These are phyloP conservation scores for Colletotrichum gloeosporioides DNA, from an alignment of 2,329 filamentous ascomycete genomes.

Conservation along the genomic window DNA sequence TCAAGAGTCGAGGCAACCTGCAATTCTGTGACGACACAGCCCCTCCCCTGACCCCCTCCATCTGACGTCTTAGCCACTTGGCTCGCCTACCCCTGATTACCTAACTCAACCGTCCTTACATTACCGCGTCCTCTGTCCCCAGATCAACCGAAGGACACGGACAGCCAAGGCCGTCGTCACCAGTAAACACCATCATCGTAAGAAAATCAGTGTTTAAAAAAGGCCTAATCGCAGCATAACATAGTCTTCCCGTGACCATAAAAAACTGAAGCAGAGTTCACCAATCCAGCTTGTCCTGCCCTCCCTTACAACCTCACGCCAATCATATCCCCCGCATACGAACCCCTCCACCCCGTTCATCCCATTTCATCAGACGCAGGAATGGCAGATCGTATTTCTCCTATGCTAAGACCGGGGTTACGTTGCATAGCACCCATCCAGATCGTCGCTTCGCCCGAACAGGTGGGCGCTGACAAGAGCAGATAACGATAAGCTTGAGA, in stretches of 20 bases:
- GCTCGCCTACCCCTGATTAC: neutral
- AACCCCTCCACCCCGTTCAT: neutral
- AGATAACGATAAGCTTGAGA: neutral
- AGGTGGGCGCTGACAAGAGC: neutral
- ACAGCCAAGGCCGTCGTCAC: neutral
- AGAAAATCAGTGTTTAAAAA: neutral
- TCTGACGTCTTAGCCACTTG: neutral
- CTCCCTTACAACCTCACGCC: neutral
- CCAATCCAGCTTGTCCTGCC: neutral
- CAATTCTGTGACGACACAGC: neutral
- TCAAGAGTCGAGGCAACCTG: neutral
- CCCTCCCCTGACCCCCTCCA: neutral
- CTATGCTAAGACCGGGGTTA: neutral
- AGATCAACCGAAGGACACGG: neutral
- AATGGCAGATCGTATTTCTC: neutral
- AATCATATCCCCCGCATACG: neutral
- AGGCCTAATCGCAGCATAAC: neutral
- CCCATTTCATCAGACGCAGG: neutral
- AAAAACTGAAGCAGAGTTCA: neutral
- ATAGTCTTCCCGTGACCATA: neutral
- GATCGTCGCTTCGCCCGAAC: neutral
- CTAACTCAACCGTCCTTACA: neutral
- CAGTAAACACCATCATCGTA: neutral
- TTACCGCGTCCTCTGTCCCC: neutral
- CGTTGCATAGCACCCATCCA: neutral